These are phyloP conservation scores for Termitomyces sp. DNA, from an alignment of 768 basidiomycete genomes.

Conservation along the genomic window DNA sequence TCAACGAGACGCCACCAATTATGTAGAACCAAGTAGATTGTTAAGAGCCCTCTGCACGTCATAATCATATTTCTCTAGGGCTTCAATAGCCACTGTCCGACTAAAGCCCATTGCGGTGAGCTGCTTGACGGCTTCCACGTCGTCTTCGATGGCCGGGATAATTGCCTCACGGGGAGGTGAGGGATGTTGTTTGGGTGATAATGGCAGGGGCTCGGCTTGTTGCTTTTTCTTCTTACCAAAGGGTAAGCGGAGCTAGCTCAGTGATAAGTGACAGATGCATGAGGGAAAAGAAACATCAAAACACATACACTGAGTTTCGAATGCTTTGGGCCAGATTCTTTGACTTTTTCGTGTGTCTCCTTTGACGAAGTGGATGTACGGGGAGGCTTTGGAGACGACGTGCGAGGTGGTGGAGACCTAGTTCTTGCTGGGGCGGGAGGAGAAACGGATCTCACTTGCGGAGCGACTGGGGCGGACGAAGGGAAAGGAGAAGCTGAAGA, in stretches of 20 bases:
- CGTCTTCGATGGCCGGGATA: conserved; percentile 60
- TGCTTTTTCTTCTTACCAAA: conserved; percentile 75
- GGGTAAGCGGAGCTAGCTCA: conserved; percentile 58
- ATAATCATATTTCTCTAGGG: conserved; percentile 81
- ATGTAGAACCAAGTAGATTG: conserved; percentile 42
- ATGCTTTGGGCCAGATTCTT: conserved; percentile 50
- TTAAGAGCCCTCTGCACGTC: conserved; percentile 76
- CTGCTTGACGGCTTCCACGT: conserved; percentile 72
- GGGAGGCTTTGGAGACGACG: conserved; percentile 50
- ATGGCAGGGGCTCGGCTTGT: conserved; percentile 37
- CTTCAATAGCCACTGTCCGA: conserved; percentile 71
- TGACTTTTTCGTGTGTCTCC: conserved; percentile 50
- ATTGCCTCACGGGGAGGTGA: conserved; percentile 37
- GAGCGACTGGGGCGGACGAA: conserved; percentile 19
- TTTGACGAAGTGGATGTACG: conserved; percentile 59
- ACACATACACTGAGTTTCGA: conserved; percentile 74
- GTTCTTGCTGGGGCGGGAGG: conserved; percentile 28
- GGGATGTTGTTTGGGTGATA: conserved; percentile 32
- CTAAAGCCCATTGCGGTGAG: conserved; percentile 90
- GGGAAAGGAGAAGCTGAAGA: conserved; percentile 21
- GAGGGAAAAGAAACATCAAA: not conserved
- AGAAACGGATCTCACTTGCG: conserved; percentile 33
- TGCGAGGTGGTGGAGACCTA: conserved; percentile 45
- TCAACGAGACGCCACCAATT: not conserved
- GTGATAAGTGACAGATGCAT: not conserved